A percentile compares a stretch with the other conserved stretches of the same genome.
Conservation (phyloP, 177 flowering plant species). For the Vitis hybrid region DNA sequence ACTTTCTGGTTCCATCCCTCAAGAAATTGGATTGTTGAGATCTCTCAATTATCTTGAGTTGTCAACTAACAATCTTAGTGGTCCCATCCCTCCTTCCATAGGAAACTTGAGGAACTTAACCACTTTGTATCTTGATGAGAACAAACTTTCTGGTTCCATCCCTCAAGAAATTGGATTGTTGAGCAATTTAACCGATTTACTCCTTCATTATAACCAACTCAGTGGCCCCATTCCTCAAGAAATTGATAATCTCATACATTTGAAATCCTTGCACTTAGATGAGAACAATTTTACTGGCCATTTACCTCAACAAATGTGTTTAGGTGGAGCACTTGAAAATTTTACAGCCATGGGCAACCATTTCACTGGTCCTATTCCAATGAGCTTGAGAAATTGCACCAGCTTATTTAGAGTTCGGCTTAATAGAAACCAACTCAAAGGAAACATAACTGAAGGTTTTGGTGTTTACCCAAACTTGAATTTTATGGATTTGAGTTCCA, state of each 20-base stretch:
- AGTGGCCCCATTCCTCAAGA: constrained; percentile 19
- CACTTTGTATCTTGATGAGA: too few relatives aligned
- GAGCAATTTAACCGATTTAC: not conserved
- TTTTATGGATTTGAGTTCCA: constrained; percentile 22
- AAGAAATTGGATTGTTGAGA: too few relatives aligned
- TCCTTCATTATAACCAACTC: constrained; percentile 19
- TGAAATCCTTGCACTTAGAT: constrained; percentile 8
- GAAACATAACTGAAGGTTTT: constrained; percentile 21
- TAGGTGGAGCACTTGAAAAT: constrained; percentile 9
- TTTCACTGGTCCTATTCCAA: constrained; percentile 16
- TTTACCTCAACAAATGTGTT: constrained; percentile 17
- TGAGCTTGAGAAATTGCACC: constrained; percentile 19
- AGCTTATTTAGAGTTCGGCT: constrained; percentile 17
- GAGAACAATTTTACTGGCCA: constrained; percentile 16
- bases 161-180: too few relatives aligned
- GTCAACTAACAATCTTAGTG: too few relatives aligned
- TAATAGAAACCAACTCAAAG: constrained; percentile 11
- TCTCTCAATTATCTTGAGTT: too few relatives aligned
- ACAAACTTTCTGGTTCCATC: too few relatives aligned
- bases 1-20: too few relatives aligned
- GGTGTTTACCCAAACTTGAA: constrained; percentile 18
- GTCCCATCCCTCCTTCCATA: too few relatives aligned
- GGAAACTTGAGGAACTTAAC: too few relatives aligned
- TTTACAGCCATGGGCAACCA: constrained; percentile 9
- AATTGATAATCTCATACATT: constrained; percentile 15